A percentile compares a stretch with the other conserved stretches of the same genome.
Evolutionary conservation across 2,329 filamentous ascomycete genomes (phyloP).

Genomic region (Shiraia bambusicola): DNA sequence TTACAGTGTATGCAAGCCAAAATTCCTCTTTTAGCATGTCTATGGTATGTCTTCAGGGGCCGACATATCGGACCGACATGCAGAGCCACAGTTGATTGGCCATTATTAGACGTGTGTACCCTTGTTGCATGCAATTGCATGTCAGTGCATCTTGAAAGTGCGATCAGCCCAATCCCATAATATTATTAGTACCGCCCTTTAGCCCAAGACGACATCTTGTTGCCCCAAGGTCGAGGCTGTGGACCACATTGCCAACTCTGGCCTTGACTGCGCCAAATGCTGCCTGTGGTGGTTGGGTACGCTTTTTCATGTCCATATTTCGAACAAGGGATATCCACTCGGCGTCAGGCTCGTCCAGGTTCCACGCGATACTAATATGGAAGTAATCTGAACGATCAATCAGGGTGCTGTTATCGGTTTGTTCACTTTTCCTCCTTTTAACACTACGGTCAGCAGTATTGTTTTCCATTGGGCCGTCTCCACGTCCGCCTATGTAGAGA

Average conservation of each 20-base stretch:
- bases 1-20: no score
- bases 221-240: slow-evolving; percentile 32
- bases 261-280: slow-evolving; percentile 49
- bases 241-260: slow-evolving; percentile 49
- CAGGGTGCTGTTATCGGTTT: slow-evolving; percentile 2
- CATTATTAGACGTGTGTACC: background rate
- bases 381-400: slow-evolving; percentile 62
- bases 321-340: slow-evolving; percentile 28
- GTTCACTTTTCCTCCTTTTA: slow-evolving; percentile 17
- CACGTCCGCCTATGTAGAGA: slow-evolving; percentile 60
- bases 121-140: slow-evolving; percentile 1
- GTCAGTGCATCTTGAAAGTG: slow-evolving; percentile 7
- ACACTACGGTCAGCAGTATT: slow-evolving; percentile 11
- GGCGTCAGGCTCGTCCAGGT: slow-evolving; percentile 31
- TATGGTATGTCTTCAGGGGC: no score
- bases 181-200: slow-evolving; percentile 10
- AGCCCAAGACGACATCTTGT: slow-evolving; percentile 18
- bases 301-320: slow-evolving; percentile 22
- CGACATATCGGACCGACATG: no score
- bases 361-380: slow-evolving; percentile 91
- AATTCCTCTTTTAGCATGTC: no score
- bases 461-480: slow-evolving; percentile 33
- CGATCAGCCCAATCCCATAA: slow-evolving; percentile 20
- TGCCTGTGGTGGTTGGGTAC: slow-evolving; percentile 24
- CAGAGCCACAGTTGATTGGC: no score